Conservation (phyloP, 202 grass and related monocot species). For the Schoenoplectus triqueter region DNA sequence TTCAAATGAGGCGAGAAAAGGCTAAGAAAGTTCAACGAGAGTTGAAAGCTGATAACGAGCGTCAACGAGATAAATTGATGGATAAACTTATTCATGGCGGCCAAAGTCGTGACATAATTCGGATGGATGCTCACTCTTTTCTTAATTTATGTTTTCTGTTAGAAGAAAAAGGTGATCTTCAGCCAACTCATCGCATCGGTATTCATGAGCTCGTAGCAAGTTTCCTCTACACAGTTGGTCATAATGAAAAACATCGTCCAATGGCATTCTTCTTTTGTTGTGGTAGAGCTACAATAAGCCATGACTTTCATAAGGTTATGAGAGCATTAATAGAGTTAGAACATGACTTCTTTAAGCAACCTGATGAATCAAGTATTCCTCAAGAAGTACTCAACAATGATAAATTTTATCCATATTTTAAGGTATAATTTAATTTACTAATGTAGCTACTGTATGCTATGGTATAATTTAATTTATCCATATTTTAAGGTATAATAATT, state of each 20-base stretch:
- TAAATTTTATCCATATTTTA: not conserved
- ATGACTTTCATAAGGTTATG: conserved; percentile 12
- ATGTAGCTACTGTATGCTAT: not conserved
- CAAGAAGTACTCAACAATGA: not conserved
- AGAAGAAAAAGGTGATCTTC: conserved; percentile 11
- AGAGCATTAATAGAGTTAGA: not conserved
- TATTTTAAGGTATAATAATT: too few relatives aligned
- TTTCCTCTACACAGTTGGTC: not conserved
- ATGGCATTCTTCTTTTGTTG: not conserved
- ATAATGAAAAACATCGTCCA: not conserved
- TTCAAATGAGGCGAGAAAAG: not conserved
- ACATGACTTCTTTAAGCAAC: not conserved
- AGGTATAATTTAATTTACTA: not conserved
- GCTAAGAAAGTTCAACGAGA: not conserved
- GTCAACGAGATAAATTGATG: not conserved
- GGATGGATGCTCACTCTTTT: not conserved
- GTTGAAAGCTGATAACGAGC: not conserved
- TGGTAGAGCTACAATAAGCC: conserved; percentile 1
- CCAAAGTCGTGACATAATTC: not conserved
- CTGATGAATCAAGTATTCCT: not conserved
- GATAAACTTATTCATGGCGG: not conserved
- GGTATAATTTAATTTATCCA: too few relatives aligned
- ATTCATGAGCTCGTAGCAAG: not conserved
- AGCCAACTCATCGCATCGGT: not conserved
- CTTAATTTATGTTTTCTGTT: not conserved